A percentile compares a stretch with the other conserved stretches of the same genome.
Conservation (phyloP, 2,329 filamentous ascomycete species). For the Fusarium poae region DNA sequence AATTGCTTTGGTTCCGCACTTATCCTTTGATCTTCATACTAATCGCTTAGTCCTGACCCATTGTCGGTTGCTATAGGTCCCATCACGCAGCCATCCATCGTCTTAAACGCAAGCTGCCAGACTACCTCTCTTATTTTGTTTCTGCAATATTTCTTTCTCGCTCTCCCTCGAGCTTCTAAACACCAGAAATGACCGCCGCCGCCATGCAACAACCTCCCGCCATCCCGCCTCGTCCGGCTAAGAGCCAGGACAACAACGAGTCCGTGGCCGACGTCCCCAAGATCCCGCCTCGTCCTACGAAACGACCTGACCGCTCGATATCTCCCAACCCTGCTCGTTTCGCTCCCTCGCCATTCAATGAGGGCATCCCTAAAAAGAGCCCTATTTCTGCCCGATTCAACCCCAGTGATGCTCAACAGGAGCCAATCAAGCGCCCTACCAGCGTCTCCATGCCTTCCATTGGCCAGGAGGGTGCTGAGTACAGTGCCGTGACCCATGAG, state of each 20-base stretch:
- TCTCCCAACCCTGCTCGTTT: conserved; percentile 84
- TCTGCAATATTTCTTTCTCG: conserved; percentile 21
- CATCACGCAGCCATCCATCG: conserved; percentile 28
- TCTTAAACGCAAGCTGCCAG: conserved; percentile 33
- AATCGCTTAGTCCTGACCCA: conserved; percentile 44
- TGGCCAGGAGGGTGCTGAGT: conserved; percentile 91
- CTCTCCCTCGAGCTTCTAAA: conserved; percentile 38
- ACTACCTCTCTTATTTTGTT: conserved; percentile 30
- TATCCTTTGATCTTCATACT: conserved; percentile 42
- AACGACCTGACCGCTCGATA: conserved; percentile 78
- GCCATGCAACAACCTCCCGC: conserved; percentile 64
- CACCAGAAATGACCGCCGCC: conserved; percentile 62
- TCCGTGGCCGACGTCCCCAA: conserved; percentile 63
- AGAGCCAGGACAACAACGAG: conserved; percentile 62
- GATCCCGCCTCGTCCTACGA: conserved; percentile 83
- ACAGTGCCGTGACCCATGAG: conserved; percentile 72
- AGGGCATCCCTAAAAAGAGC: conserved; percentile 68
- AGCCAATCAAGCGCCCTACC: conserved; percentile 71
- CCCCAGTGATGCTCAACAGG: conserved; percentile 54
- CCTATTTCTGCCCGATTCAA: conserved; percentile 54
- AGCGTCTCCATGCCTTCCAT: conserved; percentile 87
- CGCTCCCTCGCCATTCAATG: conserved; percentile 88
- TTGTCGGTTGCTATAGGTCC: conserved; percentile 38
- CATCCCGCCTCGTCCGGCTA: conserved; percentile 69
- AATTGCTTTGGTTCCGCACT: conserved; percentile 30